Evolutionary conservation across 257 asterid species (phyloP), one percentile per base, ranked within the genome.

Genomic region (Cynanchum wilfordii): DNA sequence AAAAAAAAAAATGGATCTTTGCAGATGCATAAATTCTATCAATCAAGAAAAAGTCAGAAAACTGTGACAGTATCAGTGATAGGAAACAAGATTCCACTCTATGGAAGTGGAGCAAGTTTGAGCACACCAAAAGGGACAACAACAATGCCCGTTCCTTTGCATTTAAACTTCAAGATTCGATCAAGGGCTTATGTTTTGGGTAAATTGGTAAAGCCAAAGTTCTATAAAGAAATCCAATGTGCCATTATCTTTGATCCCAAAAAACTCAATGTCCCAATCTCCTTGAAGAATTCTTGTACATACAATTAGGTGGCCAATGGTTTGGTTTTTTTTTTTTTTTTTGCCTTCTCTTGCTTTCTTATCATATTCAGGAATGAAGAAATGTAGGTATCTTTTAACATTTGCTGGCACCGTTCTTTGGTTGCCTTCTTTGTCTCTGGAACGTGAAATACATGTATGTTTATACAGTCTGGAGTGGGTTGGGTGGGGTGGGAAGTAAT

Each of bases 141-240:
- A 2, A 22, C 85, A 13, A 19, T 68, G 25, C 91, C 92, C 17
- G 90, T 93, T 73, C 87, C 86, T 2, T 59, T 93, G 49, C 83
- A 84, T 29, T 71, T 93, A 81, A 82, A 76, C 49, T 89, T 93
- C 36, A 85, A 84, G 44, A 83, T 93, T 54, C 79, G 90, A 59
- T 86, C 98, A 11, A 87, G 87, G 66, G 98, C 90, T 45, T 88
- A 91, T 51, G 96, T 93, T 68, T 68, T 93, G 78, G 98, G 98
- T 10, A 85, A 82, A 78, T 79, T 93, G 74, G 98, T 93, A 84
- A 88, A 84, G 85, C 93, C 98, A 0, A 91, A 80, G 77, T 91
- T 93, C 82, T 79, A 88, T 82, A 89, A 78, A 76, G 80, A 71
- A 67, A 86, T 93, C 7, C 86, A 82, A 29, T 91, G 98, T 74